These are phyloP conservation scores for Pseudisothecium myosuroides DNA, from an alignment of 225 moss, liverwort and hornwort species.

Conservation along the genomic window DNA sequence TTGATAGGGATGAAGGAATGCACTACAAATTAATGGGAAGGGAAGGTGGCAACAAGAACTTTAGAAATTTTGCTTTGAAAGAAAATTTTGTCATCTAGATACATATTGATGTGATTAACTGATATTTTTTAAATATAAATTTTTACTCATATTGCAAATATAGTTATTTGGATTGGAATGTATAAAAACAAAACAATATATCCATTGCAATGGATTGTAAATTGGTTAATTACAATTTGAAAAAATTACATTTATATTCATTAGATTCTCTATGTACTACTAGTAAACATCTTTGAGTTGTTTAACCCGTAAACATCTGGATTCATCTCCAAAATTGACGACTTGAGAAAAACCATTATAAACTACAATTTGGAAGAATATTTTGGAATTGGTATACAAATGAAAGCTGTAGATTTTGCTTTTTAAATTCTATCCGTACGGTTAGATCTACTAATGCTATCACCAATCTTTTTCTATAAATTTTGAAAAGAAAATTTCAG, in stretches of 20 bases:
- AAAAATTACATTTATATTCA: neutral
- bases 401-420: too few relatives aligned
- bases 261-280: neutral
- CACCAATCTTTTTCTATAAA: too few relatives aligned
- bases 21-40: fast-evolving
- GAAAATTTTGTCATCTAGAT: neutral
- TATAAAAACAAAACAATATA: neutral
- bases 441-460: too few relatives aligned
- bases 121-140: neutral
- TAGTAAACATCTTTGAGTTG: fast-evolving
- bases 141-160: neutral
- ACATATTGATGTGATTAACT: fast-evolving
- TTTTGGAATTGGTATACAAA: too few relatives aligned
- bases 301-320: too few relatives aligned
- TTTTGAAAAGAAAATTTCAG: too few relatives aligned
- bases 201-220: fast-evolving
- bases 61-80: neutral
- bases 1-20: neutral
- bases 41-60: neutral
- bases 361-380: too few relatives aligned
- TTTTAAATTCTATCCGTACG: too few relatives aligned
- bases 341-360: too few relatives aligned
- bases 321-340: too few relatives aligned
- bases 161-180: fast-evolving
- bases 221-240: neutral